phyloP scores from a whole-genome alignment of 2,329 filamentous ascomycete genomes.

The Tolypocladium capitatum region DNA sequence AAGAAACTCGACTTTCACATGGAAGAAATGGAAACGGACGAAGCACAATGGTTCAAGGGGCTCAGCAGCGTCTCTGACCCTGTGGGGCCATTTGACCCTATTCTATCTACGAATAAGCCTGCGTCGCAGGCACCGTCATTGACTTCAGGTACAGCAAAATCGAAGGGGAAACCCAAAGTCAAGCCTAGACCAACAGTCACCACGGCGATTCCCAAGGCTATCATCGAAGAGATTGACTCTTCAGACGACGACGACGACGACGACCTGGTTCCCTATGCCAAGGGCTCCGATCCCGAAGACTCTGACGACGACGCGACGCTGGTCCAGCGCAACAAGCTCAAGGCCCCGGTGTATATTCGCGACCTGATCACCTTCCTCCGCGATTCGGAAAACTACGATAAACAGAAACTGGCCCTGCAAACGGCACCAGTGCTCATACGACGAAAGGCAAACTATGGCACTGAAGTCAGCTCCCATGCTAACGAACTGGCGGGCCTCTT shows the following conservation, averaged over 20 bases:
- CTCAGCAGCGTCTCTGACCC: conserved; percentile 51
- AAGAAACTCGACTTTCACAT: conserved; percentile 72
- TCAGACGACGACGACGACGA: conserved; percentile 47
- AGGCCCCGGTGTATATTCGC: conserved; percentile 78
- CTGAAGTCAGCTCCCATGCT: conserved; percentile 72
- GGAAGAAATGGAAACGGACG: conserved; percentile 60
- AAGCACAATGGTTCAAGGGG: conserved; percentile 62
- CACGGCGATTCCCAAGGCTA: conserved; percentile 25
- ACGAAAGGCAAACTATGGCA: conserved; percentile 77
- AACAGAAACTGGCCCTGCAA: conserved; percentile 64
- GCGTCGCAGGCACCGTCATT: neutral
- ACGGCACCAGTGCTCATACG: conserved; percentile 72
- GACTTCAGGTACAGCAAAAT: conserved; percentile 2
- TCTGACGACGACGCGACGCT: conserved; percentile 87
- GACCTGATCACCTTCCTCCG: conserved; percentile 69
- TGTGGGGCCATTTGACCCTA: conserved; percentile 41
- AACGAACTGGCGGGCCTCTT: conserved; percentile 68
- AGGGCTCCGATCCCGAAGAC: conserved; percentile 80
- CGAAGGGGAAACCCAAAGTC: conserved; percentile 4
- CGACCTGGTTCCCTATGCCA: conserved; percentile 65
- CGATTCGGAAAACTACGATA: conserved; percentile 73
- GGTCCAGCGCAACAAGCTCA: conserved; percentile 69
- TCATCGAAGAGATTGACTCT: conserved; percentile 54
- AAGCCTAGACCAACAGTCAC: conserved; percentile 14
- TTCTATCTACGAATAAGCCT: conserved; percentile 21